phyloP scores from a whole-genome alignment of 768 basidiomycete genomes.

The Russula griseocarnosa region DNA sequence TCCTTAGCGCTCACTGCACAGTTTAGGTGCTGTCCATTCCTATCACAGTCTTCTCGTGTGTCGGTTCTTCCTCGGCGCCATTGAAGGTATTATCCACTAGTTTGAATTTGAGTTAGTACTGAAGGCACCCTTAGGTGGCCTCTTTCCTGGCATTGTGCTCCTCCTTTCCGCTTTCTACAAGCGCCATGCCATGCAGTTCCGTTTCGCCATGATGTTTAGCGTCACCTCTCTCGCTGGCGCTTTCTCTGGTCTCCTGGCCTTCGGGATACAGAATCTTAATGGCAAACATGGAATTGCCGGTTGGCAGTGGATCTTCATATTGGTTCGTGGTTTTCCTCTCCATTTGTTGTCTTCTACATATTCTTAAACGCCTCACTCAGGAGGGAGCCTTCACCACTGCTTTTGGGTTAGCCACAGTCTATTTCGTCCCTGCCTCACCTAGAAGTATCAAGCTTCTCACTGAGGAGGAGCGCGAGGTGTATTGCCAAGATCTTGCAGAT shows the following conservation, averaged over 20 bases:
- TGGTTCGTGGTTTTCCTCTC: conserved; percentile 35
- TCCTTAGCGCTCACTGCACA: not conserved
- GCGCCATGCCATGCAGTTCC: conserved; percentile 33
- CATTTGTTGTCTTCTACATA: not conserved
- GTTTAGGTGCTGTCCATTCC: conserved; percentile 42
- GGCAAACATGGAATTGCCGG: conserved; percentile 50
- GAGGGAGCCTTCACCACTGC: conserved; percentile 62
- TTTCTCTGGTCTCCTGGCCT: conserved; percentile 61
- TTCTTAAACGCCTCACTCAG: conserved; percentile 23
- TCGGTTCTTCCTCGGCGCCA: conserved; percentile 48
- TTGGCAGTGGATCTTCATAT: conserved; percentile 68
- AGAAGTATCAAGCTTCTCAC: conserved; percentile 48
- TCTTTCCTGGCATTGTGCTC: conserved; percentile 41
- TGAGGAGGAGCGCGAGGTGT: conserved; percentile 42
- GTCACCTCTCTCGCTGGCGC: conserved; percentile 50
- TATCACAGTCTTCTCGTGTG: conserved; percentile 53
- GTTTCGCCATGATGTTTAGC: conserved; percentile 43
- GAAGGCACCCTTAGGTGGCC: conserved; percentile 34
- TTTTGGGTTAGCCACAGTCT: conserved; percentile 51
- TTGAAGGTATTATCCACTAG: conserved; percentile 45
- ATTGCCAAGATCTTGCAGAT: conserved; percentile 38
- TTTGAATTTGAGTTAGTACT: not conserved
- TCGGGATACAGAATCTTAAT: conserved; percentile 56
- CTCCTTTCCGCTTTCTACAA: conserved; percentile 35
- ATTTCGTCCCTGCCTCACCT: conserved; percentile 47